phyloP scores from a whole-genome alignment of 2,329 filamentous ascomycete species.

The Alternaria brassicicola region DNA sequence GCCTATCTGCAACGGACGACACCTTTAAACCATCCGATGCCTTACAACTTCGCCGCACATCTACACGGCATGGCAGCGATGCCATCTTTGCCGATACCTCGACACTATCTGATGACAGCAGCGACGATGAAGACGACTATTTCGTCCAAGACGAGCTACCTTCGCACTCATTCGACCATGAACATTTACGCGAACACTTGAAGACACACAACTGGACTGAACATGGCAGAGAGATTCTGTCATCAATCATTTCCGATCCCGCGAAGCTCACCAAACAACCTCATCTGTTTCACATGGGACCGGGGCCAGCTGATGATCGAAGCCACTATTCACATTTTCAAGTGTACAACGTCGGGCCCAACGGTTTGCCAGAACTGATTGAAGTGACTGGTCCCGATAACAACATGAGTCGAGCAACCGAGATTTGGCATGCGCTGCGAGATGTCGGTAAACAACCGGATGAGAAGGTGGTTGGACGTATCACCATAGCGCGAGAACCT shows the following conservation, averaged over 20 bases:
- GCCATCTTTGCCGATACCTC: constrained; percentile 43
- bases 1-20: constrained; percentile 37
- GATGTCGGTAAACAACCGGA: constrained; percentile 47
- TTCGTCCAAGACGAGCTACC: constrained; percentile 51
- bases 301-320: constrained; percentile 51
- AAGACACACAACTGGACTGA: constrained; percentile 52
- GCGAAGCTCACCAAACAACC: constrained; percentile 51
- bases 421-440: constrained; percentile 40
- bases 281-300: constrained; percentile 52
- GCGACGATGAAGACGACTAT: constrained; percentile 45
- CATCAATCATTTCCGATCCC: constrained; percentile 53
- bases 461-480: constrained; percentile 60
- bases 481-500: constrained; percentile 67
- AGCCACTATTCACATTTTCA: constrained; percentile 59
- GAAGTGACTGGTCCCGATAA: constrained; percentile 43
- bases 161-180: constrained; percentile 50
- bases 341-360: constrained; percentile 61
- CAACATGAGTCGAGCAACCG: constrained; percentile 42
- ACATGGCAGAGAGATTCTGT: constrained; percentile 50
- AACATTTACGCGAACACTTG: constrained; percentile 54
- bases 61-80: constrained; percentile 31
- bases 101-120: constrained; percentile 44
- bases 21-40: constrained; percentile 34
- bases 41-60: constrained; percentile 28
- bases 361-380: constrained; percentile 52